These are phyloP conservation scores for Mycena latifolia DNA, from an alignment of 768 basidiomycete genomes.

Conservation along the genomic window DNA sequence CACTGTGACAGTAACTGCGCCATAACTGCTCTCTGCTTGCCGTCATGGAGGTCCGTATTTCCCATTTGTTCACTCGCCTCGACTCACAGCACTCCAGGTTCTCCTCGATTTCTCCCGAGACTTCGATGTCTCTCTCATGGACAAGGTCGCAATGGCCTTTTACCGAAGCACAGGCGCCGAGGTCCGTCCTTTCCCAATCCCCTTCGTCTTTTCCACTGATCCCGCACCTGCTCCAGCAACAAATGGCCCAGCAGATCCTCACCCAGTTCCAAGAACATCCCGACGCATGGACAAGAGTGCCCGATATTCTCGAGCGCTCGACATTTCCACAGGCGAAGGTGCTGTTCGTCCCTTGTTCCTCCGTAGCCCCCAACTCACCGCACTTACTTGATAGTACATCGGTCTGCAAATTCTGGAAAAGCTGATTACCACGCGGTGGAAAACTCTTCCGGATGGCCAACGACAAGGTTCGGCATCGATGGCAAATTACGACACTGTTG, in stretches of 20 bases:
- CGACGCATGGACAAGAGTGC: constrained; percentile 97
- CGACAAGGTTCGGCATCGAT: constrained; percentile 73
- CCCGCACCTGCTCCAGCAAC: constrained; percentile 73
- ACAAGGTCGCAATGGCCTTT: constrained; percentile 93
- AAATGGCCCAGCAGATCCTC: constrained; percentile 87
- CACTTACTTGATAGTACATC: constrained; percentile 77
- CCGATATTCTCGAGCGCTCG: constrained; percentile 90
- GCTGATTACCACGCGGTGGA: constrained; percentile 95
- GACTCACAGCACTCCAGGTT: constrained; percentile 61
- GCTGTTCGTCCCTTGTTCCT: background rate
- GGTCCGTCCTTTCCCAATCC: constrained; percentile 58
- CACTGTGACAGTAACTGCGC: too few species aligned
- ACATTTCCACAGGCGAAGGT: constrained; percentile 91
- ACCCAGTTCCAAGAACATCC: constrained; percentile 97
- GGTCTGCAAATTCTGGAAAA: constrained; percentile 97
- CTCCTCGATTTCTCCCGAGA: constrained; percentile 95
- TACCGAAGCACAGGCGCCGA: constrained; percentile 89
- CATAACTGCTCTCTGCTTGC: constrained; percentile 35
- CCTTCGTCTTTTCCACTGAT: constrained; percentile 39
- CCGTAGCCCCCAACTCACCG: constrained; percentile 25
- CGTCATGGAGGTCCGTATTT: constrained; percentile 60
- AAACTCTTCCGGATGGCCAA: constrained; percentile 94
- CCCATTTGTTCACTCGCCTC: background rate
- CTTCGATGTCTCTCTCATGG: constrained; percentile 93
- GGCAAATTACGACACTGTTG: background rate